Evolutionary conservation across 78 protist species (phyloP).

Genomic region (Acrasis kona): DNA sequence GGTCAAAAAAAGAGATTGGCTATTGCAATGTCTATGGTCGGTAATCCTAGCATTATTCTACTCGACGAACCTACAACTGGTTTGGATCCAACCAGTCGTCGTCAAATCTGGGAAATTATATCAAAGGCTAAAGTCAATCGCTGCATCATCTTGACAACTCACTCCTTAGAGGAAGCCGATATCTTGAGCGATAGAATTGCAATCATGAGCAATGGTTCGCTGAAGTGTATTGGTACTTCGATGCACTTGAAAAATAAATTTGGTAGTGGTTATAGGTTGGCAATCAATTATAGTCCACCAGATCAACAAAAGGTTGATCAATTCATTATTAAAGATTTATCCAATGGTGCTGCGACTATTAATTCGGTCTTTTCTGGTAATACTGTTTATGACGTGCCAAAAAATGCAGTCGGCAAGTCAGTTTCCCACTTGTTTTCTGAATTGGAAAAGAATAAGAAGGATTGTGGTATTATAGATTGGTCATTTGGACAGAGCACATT

Average conservation of each 20-base stretch:
- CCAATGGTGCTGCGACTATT: not conserved
- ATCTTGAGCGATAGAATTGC: conserved; percentile 63
- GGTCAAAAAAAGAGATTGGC: conserved; percentile 62
- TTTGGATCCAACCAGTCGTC: conserved; percentile 8
- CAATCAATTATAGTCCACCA: not conserved
- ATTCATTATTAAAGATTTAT: not conserved
- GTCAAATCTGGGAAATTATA: conserved; percentile 25
- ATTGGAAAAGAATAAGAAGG: not conserved
- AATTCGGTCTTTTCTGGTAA: not conserved
- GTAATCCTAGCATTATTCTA: not conserved
- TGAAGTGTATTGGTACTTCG: conserved; percentile 50
- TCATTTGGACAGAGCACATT: not conserved
- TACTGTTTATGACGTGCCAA: not conserved
- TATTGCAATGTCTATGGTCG: conserved; percentile 61
- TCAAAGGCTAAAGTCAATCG: not conserved
- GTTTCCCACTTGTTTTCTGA: not conserved
- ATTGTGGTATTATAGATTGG: not conserved
- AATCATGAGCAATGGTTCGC: conserved; percentile 54
- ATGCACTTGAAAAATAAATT: conserved; percentile 51
- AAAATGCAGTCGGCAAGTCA: not conserved
- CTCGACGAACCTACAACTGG: conserved; percentile 51
- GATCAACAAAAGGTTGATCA: not conserved
- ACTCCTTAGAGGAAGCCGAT: conserved; percentile 47
- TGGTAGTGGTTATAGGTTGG: conserved; percentile 53
- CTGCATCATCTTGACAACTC: conserved; percentile 40